phyloP scores from a whole-genome alignment of 2,329 filamentous ascomycete species.

The Cladosporium sp. region DNA sequence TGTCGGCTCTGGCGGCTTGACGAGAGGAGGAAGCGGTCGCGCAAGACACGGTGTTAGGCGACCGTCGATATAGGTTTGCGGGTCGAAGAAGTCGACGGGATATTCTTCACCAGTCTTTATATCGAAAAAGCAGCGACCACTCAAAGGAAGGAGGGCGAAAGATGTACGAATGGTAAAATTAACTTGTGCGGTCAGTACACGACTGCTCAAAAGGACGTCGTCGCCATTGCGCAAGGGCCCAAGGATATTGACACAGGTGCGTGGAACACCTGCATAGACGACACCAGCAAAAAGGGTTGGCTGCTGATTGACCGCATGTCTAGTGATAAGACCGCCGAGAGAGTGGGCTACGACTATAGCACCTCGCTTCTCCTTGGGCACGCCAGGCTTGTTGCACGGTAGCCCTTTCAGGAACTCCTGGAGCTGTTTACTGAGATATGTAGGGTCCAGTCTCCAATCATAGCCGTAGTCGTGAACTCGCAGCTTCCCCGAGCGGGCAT shows the following conservation, averaged over 20 bases:
- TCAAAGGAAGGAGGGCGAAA: constrained; percentile 80
- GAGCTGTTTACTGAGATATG: constrained; percentile 70
- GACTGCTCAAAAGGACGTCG: constrained; percentile 83
- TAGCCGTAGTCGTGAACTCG: constrained; percentile 90
- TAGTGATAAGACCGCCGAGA: constrained; percentile 81
- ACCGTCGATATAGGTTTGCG: constrained; percentile 76
- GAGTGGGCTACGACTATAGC: constrained; percentile 84
- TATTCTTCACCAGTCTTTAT: constrained; percentile 78
- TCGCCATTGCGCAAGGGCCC: constrained; percentile 91
- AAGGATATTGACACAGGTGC: constrained; percentile 86
- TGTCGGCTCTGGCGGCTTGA: constrained; percentile 34
- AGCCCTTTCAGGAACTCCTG: constrained; percentile 71
- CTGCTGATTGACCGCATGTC: constrained; percentile 80
- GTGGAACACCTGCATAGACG: constrained; percentile 79
- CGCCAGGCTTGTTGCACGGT: constrained; percentile 67
- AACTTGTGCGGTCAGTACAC: constrained; percentile 85
- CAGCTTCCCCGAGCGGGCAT: constrained; percentile 68
- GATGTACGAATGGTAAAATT: constrained; percentile 89
- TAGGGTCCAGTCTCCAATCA: constrained; percentile 87
- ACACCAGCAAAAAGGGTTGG: constrained; percentile 86
- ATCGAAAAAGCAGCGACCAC: constrained; percentile 85
- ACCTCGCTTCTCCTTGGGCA: constrained; percentile 59
- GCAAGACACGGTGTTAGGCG: constrained; percentile 74
- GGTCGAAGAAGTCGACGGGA: constrained; percentile 78
- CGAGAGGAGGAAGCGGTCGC: constrained; percentile 62